These are phyloP conservation scores for Luffa acutangula DNA, from an alignment of 306 rosid species.

Conservation along the genomic window DNA sequence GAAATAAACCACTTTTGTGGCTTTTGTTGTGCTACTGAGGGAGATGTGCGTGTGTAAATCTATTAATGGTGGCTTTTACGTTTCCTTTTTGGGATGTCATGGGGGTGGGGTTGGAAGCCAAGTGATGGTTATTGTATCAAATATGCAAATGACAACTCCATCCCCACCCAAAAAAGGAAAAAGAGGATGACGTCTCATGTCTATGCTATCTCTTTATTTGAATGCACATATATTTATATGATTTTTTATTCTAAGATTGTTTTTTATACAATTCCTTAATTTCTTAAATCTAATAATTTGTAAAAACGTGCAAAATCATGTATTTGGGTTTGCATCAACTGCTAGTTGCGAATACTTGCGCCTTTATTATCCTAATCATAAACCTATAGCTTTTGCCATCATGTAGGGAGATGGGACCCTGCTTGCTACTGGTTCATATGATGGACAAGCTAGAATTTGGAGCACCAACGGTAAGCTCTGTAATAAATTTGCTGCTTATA, in stretches of 20 bases:
- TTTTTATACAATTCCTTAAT: not conserved
- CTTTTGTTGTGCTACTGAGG: not conserved
- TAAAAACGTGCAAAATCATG: not conserved
- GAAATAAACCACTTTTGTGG: not conserved
- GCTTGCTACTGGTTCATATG: constrained; percentile 95
- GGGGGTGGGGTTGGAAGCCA: not conserved
- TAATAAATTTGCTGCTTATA: not conserved
- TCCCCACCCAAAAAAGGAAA: not conserved
- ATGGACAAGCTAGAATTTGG: constrained; percentile 99
- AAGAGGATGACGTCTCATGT: not conserved
- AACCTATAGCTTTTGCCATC: not conserved
- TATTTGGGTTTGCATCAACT: not conserved
- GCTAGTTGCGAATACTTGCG: not conserved
- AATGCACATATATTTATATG: not conserved
- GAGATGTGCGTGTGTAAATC: not conserved
- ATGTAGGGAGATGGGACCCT: constrained; percentile 77
- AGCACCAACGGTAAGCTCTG: constrained; percentile 47
- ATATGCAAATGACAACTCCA: not conserved
- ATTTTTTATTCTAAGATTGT: not conserved
- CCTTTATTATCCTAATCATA: not conserved
- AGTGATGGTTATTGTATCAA: not conserved
- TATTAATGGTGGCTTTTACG: not conserved
- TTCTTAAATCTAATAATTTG: not conserved
- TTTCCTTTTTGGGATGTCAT: not conserved
- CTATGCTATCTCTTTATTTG: not conserved